Percentiles rank a stretch among this genome's conserved stretches.
These are phyloP conservation scores for Tolypocladium paradoxum DNA, from an alignment of 2,329 filamentous ascomycete species.

Conservation along the genomic window DNA sequence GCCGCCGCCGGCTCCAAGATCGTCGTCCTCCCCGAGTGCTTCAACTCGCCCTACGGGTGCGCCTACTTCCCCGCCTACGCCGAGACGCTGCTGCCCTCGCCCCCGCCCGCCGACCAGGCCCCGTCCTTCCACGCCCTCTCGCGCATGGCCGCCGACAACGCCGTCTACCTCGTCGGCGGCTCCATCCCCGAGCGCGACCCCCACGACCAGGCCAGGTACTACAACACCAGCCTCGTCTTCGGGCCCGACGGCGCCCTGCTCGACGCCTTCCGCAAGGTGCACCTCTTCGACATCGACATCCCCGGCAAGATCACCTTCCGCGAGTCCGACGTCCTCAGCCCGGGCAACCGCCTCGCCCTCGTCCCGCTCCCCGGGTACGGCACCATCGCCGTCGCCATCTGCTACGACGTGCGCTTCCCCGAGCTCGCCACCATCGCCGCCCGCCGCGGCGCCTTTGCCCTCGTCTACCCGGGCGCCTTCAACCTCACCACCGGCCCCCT, in stretches of 20 bases:
- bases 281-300: slow-evolving; percentile 96
- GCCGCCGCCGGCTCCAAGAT: slow-evolving; percentile 67
- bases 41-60: slow-evolving; percentile 95
- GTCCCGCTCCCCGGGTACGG: slow-evolving; percentile 84
- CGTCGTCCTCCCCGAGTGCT: slow-evolving; percentile 92
- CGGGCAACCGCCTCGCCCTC: slow-evolving; percentile 76
- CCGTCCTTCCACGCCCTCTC: slow-evolving; percentile 82
- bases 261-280: slow-evolving; percentile 85
- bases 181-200: slow-evolving; percentile 76
- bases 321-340: slow-evolving; percentile 79
- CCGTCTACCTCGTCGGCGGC: slow-evolving; percentile 76
- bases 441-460: slow-evolving; percentile 71
- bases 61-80: slow-evolving; percentile 86
- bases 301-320: slow-evolving; percentile 87
- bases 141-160: slow-evolving; percentile 65
- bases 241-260: slow-evolving; percentile 66
- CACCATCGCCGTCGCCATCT: slow-evolving; percentile 79
- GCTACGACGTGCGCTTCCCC: slow-evolving; percentile 95
- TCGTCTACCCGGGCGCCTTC: slow-evolving; percentile 94
- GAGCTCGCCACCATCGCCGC: slow-evolving; percentile 86
- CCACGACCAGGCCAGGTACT: slow-evolving; percentile 49
- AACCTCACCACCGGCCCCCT: slow-evolving; percentile 86
- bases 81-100: slow-evolving; percentile 70
- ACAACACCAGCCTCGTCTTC: slow-evolving; percentile 87
- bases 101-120: slow-evolving; percentile 57